These are phyloP conservation scores for Centrapalus pauciflorus DNA, from an alignment of 129 eudicot species.

Conservation along the genomic window DNA sequence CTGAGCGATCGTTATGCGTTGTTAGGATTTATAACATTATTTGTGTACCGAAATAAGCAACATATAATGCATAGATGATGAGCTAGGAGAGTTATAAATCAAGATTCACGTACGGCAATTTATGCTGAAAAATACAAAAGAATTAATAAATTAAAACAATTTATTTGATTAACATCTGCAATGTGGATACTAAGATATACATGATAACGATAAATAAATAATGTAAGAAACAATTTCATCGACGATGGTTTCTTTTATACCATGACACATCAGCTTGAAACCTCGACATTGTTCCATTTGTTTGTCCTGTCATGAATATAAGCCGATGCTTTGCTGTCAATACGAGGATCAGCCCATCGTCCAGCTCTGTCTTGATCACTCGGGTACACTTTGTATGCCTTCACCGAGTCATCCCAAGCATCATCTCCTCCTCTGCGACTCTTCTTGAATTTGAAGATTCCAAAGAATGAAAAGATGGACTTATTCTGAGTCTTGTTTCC, in stretches of 20 bases:
- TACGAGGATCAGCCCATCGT: conserved; percentile 17
- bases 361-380: conserved; percentile 20
- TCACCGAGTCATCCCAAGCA: conserved; percentile 12
- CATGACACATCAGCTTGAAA: neutral
- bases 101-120: no score
- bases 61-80: no score
- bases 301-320: conserved; percentile 16
- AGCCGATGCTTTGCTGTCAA: conserved; percentile 27
- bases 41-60: no score
- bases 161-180: no score
- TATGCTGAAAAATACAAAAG: no score
- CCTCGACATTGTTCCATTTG: conserved; percentile 24
- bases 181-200: no score
- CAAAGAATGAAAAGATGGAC: conserved; percentile 1
- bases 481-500: conserved; percentile 9
- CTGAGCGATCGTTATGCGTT: no score
- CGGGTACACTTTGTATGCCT: conserved; percentile 29
- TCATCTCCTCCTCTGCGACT: neutral
- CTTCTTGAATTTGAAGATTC: conserved; percentile 9
- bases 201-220: no score
- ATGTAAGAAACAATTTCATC: neutral
- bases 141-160: no score
- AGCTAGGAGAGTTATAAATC: no score
- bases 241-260: neutral
- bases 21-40: no score